Evolutionary conservation across 768 basidiomycete species (phyloP).

Genomic region (Coprinopsis sp.): DNA sequence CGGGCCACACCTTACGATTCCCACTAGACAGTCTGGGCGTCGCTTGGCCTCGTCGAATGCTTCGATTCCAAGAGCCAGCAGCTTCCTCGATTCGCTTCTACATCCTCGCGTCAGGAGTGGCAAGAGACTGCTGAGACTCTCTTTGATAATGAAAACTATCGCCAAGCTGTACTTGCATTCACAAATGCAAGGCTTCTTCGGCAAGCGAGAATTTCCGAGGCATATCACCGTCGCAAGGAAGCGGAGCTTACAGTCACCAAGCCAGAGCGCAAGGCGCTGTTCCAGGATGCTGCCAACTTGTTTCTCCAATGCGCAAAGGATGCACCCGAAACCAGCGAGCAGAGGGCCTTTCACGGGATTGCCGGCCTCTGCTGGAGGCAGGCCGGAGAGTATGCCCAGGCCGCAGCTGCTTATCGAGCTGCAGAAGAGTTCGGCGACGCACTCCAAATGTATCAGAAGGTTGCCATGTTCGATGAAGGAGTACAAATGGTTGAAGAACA

Average conservation of each 20-base stretch:
- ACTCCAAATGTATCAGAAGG: slow-evolving; percentile 14
- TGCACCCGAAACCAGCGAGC: slow-evolving; percentile 25
- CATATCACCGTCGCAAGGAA: slow-evolving; percentile 50
- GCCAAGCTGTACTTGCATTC: slow-evolving; percentile 41
- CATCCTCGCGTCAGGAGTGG: slow-evolving; percentile 46
- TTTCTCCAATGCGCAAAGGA: slow-evolving; percentile 40
- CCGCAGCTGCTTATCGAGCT: slow-evolving; percentile 40
- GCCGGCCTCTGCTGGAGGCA: slow-evolving; percentile 45
- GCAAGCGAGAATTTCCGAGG: slow-evolving; percentile 43
- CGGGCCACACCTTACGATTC: background rate
- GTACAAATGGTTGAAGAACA: slow-evolving; percentile 37
- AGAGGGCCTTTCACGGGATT: slow-evolving; percentile 33
- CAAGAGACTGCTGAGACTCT: slow-evolving; percentile 28
- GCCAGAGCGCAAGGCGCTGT: slow-evolving; percentile 29
- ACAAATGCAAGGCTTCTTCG: slow-evolving; percentile 38
- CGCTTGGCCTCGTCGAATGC: slow-evolving; percentile 53
- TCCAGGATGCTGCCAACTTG: slow-evolving; percentile 43
- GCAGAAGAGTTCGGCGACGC: slow-evolving; percentile 31
- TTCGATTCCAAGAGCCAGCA: slow-evolving; percentile 36
- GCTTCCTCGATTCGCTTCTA: slow-evolving; percentile 49
- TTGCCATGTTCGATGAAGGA: slow-evolving; percentile 45
- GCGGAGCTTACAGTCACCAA: slow-evolving; percentile 33
- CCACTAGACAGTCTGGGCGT: slow-evolving; percentile 26
- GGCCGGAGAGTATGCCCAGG: slow-evolving; percentile 34
- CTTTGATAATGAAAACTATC: slow-evolving; percentile 40